Evolutionary conservation across 2,329 filamentous ascomycete genomes (phyloP), one percentile per base, ranked within the genome.

Genomic region (Cercospora zeae-maydis): DNA sequence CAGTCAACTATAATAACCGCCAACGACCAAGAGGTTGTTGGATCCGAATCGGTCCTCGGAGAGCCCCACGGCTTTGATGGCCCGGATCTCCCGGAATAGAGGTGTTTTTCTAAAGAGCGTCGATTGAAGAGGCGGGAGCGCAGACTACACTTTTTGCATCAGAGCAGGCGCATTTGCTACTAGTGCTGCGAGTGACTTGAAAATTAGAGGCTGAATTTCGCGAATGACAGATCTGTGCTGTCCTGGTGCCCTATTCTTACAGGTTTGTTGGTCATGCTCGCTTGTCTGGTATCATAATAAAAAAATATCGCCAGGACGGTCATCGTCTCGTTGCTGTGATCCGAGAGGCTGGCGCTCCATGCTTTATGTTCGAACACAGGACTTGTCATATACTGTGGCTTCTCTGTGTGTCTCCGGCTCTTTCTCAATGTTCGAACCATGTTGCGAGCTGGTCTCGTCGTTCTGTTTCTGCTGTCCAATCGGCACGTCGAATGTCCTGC

Each of bases 121-220:
- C 14, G 63, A 66, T 24, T 67, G 64, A 64, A 62, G 58, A 16
- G 61, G 61, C 3, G 59, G 55, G 6, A 63, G 65, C 19, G 62
- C 60, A 2, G 63, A 63, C 39, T 62, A 53, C 19, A 62, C 58
- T 6, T 62, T 67, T 14, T 64, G 42, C 45, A 30, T 19, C 6
- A 14, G 21, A 42, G 11, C 16, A 14, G 31, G 8, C 7, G 3
- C 37, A n/a, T 8, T n/a, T 42, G n/a, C 34, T n/a, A 11, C 14
- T 3, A 37, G 14, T n/a, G 34, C 34, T 14, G 8, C 34, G 6
- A 37, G 14, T n/a, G 9, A 14, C 37, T 42, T 42, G 6, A 1
- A 16, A 16, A 42, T 5, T 19, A 14, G 7, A 19, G 37, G 7
- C n/a, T 19, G 8, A 14, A 42, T 6, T 10, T 10, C 31, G 31